Percentiles rank a stretch among this genome's conserved stretches.
These are phyloP conservation scores for Backusella morwellensis DNA, from an alignment of 192 early-diverging fungal species.

Conservation along the genomic window DNA sequence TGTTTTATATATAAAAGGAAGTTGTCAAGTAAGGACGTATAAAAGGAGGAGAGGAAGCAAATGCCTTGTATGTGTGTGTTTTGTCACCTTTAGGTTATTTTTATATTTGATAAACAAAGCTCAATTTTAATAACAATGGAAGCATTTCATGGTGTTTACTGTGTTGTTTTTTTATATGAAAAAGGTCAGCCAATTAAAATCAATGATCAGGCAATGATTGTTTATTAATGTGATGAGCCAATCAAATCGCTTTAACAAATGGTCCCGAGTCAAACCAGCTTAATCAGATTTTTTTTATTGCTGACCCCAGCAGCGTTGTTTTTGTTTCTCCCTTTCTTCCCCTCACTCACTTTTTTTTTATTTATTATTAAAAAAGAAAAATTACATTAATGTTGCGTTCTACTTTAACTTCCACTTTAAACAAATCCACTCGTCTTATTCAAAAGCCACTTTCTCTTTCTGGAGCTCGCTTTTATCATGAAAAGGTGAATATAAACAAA, in stretches of 20 bases:
- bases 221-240: background rate
- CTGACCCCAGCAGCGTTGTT: background rate
- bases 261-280: background rate
- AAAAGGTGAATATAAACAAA: slow-evolving; percentile 19
- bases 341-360: background rate
- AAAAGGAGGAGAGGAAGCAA: too few relatives aligned
- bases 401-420: slow-evolving; percentile 2
- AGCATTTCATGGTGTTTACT: background rate
- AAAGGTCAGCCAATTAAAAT: background rate
- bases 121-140: background rate
- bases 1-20: too few relatives aligned
- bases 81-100: too few relatives aligned
- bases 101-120: background rate
- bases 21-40: too few relatives aligned
- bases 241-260: background rate
- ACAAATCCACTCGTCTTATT: slow-evolving; percentile 9
- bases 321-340: background rate
- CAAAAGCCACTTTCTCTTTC: slow-evolving; percentile 11
- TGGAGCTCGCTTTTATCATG: slow-evolving; percentile 29
- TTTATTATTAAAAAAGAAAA: background rate
- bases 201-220: background rate
- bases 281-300: background rate
- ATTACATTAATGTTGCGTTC: slow-evolving; percentile 14
- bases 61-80: too few relatives aligned
- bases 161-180: background rate